Base-by-base conservation (phyloP, 805 yeast genomes). In the Candida arabinofermentans region DNA sequence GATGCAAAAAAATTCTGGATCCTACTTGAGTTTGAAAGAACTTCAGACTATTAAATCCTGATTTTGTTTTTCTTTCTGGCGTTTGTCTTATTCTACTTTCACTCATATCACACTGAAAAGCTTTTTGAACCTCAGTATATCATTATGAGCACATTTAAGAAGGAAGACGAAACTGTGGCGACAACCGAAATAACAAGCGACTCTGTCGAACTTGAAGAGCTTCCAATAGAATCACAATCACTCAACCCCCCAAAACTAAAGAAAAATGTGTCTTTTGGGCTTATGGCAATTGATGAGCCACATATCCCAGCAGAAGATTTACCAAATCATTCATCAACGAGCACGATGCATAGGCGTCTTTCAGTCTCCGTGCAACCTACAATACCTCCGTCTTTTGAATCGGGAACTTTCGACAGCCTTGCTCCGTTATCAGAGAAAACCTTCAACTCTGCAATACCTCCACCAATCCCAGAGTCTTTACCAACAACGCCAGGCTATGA, bases 401-500 rank as follows among this genome's bases (percentile, higher is more conserved):
- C 41, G 7, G 47, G 49, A 12, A 18, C 47, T 10, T 42, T 44
- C 30, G 23, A 27, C 21, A 13, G 19, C 8, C 8, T 43, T 8
- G 44, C 49, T 8, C 49, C 47, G 8, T 35, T 46, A 12, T 39
- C 47, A 22, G 27, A 24, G 12, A 27, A 13, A 12, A 9, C 6
- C 21, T 27, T 19, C 8, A 9, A 21, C 27, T 38, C 53, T 32
- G 43, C 40, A 2, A 54, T 66, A 32, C 65, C 67, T 4, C 62
- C 66, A 4, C 67, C 70, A 3, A 54, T 67, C 14, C 69, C 71
- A 1, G 75, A 67, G 43, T 62, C 69, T 17, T 41, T 66, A 17
- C 73, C 73, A 17, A 61, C 66, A 0, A 69, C 73, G 0, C 73
- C 72, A 5, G 72, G 70, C 1, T 52, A 50, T 35, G 71, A 67